phyloP scores from a whole-genome alignment of 2,329 filamentous ascomycete species.

The Calycina herbarum region DNA sequence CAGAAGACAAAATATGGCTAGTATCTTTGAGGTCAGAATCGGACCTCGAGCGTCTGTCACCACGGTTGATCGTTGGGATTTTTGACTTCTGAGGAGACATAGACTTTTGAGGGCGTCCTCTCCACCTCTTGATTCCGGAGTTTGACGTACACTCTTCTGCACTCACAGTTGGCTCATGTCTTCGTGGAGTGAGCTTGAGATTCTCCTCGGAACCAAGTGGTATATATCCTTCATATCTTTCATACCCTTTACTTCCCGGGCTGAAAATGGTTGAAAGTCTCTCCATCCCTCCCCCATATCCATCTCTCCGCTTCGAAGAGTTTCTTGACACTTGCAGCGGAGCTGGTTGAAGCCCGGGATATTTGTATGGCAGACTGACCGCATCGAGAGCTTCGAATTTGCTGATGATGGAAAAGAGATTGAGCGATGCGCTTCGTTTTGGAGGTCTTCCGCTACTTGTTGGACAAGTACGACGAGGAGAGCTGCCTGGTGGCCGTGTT shows the following conservation, averaged over 20 bases:
- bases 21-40: slow-evolving; percentile 6
- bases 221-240: slow-evolving; percentile 2
- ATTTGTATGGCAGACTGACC: slow-evolving; percentile 24
- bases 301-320: slow-evolving; percentile 8
- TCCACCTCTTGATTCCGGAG: background rate
- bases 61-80: background rate
- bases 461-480: background rate
- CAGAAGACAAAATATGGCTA: slow-evolving; percentile 7
- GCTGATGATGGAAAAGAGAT: slow-evolving; percentile 29
- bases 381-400: slow-evolving; percentile 35
- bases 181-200: background rate
- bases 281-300: slow-evolving; percentile 10
- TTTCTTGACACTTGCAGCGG: slow-evolving; percentile 22
- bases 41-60: slow-evolving; percentile 5
- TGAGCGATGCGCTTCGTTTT: slow-evolving; percentile 20
- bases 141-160: background rate
- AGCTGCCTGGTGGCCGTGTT: background rate
- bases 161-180: background rate
- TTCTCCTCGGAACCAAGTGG: background rate
- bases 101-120: background rate
- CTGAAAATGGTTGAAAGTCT: slow-evolving; percentile 28
- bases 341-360: slow-evolving; percentile 23
- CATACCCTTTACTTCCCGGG: slow-evolving; percentile 9
- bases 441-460: background rate
- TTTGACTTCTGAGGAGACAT: slow-evolving; percentile 4